phyloP scores from a whole-genome alignment of 768 basidiomycete genomes.

The Mrakia frigida region DNA sequence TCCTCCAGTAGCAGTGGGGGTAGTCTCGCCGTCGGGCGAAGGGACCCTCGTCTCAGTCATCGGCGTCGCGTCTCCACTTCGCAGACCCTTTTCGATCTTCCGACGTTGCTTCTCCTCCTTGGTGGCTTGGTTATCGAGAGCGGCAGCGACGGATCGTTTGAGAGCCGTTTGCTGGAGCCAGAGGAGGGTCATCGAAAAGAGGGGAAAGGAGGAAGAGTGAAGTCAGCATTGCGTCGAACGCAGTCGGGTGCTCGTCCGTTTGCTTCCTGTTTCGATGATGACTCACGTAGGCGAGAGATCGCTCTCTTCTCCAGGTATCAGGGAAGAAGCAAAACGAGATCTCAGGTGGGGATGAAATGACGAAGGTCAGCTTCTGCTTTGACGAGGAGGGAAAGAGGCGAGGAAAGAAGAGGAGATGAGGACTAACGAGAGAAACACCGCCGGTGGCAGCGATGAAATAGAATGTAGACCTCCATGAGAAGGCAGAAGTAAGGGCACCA shows the following conservation, averaged over 20 bases:
- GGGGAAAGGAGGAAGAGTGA: background rate
- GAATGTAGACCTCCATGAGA: slow-evolving; percentile 74
- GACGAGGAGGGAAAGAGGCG: no score
- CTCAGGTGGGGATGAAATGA: background rate
- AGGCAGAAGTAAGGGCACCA: slow-evolving; percentile 60
- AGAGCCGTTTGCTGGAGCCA: slow-evolving; percentile 54
- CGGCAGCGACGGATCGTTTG: slow-evolving; percentile 45
- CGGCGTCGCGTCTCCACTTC: slow-evolving; percentile 37
- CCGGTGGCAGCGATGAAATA: slow-evolving; percentile 71
- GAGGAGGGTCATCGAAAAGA: no score
- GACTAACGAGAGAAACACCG: slow-evolving; percentile 50
- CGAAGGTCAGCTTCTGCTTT: background rate
- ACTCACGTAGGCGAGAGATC: slow-evolving; percentile 62
- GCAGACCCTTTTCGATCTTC: slow-evolving; percentile 36
- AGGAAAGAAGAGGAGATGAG: no score
- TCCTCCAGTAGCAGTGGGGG: background rate
- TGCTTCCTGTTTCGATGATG: background rate
- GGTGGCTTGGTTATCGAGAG: slow-evolving; percentile 36
- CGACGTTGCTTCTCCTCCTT: slow-evolving; percentile 37
- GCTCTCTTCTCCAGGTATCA: slow-evolving; percentile 39
- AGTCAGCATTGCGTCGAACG: background rate
- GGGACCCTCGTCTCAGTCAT: slow-evolving; percentile 33
- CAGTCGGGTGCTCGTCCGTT: no score
- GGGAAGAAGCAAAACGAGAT: slow-evolving; percentile 29
- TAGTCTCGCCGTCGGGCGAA: slow-evolving; percentile 9